Evolutionary conservation across 2,329 filamentous ascomycete genomes (phyloP), one percentile per base, ranked within the genome.

Genomic region (Aureobasidium uvarum): DNA sequence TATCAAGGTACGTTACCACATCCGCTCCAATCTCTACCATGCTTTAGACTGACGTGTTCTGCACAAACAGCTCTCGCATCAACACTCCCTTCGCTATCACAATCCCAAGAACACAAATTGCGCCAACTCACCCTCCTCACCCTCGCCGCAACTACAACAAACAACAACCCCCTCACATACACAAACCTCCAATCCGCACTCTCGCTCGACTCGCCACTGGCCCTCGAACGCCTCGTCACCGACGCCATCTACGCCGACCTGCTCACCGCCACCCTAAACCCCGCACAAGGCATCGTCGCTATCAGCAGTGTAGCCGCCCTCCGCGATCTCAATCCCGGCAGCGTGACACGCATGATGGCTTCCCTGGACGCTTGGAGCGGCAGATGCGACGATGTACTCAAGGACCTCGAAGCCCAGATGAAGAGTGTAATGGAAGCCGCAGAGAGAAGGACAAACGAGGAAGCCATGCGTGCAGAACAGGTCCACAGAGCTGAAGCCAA

Each of bases 111-210:
- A 50, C 84, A 88, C 69, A 99, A 99, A 80, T 89, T 99, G 50
- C 90, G 92, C 63, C 91, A 97, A 74, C 89, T 99, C 45, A 92
- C 92, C 23, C 86, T 99, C 67, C 84, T 99, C 52, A 89, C 91
- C 0, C 86, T 97, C 67, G 89, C 91, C 66, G 84, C 86, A 67
- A 59, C 67, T 16, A 52, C 69, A 1, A 33, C 71, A 82, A 84
- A 54, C 41, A 85, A 86, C 72, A 67, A 70, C 23, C 78, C 78
- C 45, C 86, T 98, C 28, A 89, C 85, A 60, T 99, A 99, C 79
- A 74, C 81, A 23, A 80, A 84, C 38, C 86, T 98, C 25, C 85
- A 88, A 72, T 69, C 75, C 7, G 81, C 84, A 0, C 86, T 99
- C 51, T 85, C 84, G 64, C 86, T 98, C 18, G 73, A 84, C 36